Evolutionary conservation across 768 basidiomycete genomes (phyloP), one percentile per base, ranked within the genome.

Genomic region (Collybia sordida): DNA sequence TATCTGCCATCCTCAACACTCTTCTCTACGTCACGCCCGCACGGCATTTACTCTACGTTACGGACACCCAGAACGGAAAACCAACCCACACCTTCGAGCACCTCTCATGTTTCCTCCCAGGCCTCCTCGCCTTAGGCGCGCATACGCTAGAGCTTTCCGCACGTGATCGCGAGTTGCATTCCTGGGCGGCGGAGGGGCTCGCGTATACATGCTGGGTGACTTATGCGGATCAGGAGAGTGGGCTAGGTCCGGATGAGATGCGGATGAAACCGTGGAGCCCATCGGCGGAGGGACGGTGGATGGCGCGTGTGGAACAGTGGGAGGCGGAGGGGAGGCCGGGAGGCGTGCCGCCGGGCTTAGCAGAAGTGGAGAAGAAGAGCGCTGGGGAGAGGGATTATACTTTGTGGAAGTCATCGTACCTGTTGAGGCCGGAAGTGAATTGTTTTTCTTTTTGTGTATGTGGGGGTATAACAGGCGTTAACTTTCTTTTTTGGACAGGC

Each of bases 91-190:
- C 58, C n/a, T 71, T 85, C 47, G 78, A 85, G 59, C 85, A 86
- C 58, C 74, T 85, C 24, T 74, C 81, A 3, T 86, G 85, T 58
- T 85, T 83, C 70, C 72, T 84, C 50, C 81, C 83, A 0, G 85
- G 82, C 3, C 67, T 85, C 8, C 70, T 86, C 39, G 81, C 82
- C 0, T 74, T 86, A 6, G 85, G 83, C 24, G 79, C 69, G 12
- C 66, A 78, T 51, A 73, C 72, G 14, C 68, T 67, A 14, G 65
- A 69, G 22, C 62, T 76, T 19, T 57, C 74, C 2, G 48, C 54
- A 1, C 46, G 51, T 14, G 69, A 72, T 41, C 70, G 65, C 38
- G 66, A 73, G 72, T 62, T 78, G 45, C 83, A 85, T 55, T 54
- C 59, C 48, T 85, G 80, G 77, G 84, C 81, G 7, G 85, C 85